These are phyloP conservation scores for Nicotiana obtusifolia DNA, from an alignment of 257 asterid species.

Conservation along the genomic window DNA sequence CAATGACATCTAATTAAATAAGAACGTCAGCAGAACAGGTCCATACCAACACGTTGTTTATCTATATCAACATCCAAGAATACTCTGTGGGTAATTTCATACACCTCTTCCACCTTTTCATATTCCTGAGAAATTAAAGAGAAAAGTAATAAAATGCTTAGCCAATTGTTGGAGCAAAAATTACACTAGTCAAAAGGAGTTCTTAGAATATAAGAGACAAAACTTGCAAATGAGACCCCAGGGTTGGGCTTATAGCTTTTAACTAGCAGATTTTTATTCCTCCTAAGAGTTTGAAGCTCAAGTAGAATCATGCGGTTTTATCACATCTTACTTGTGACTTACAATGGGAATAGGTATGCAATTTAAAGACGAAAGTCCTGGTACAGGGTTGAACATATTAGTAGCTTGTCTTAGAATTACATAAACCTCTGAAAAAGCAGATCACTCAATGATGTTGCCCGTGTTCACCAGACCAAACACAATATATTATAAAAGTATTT, in stretches of 20 bases:
- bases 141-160: neutral
- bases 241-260: neutral
- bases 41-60: constrained; percentile 70
- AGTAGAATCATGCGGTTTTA: neutral
- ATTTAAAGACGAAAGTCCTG: too few species aligned
- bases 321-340: too few species aligned
- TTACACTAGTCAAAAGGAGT: neutral
- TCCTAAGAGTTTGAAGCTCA: neutral
- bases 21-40: neutral
- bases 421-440: too few species aligned
- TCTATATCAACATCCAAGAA: constrained; percentile 96
- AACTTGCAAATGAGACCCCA: neutral
- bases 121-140: constrained; percentile 36
- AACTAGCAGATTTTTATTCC: neutral
- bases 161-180: neutral
- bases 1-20: neutral
- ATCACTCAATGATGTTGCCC: neutral
- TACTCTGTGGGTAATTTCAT: constrained; percentile 78
- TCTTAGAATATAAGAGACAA: neutral
- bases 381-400: too few species aligned
- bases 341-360: too few species aligned
- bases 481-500: too few species aligned
- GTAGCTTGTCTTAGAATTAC: neutral
- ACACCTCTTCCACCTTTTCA: constrained; percentile 51
- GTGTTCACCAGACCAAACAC: too few species aligned